A percentile compares a stretch with the other conserved stretches of the same genome.
Conservation (phyloP, 345 rosid genomes). For the Melaleuca alternifolia region DNA sequence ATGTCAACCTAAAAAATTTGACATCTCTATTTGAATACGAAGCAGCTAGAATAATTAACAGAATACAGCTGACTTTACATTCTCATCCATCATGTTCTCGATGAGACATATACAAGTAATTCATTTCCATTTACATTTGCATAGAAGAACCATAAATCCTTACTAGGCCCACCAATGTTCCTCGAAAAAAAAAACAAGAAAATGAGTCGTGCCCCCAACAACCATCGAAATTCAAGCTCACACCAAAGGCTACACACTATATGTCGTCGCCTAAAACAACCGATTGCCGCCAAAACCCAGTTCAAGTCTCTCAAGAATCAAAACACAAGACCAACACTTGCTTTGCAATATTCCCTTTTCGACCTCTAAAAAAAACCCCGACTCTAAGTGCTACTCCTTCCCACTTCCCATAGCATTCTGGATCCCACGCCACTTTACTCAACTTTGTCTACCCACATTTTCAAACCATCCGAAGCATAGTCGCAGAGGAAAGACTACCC, state of each 20-base stretch:
- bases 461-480: neutral
- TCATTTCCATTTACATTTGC: neutral
- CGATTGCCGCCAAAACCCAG: constrained; percentile 7
- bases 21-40: too few species aligned
- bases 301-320: neutral
- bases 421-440: neutral
- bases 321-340: neutral
- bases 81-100: neutral
- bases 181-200: neutral
- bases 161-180: neutral
- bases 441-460: neutral
- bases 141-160: neutral
- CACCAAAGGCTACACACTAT: neutral
- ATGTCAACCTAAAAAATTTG: too few species aligned
- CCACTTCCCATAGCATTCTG: neutral
- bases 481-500: neutral
- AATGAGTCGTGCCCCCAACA: neutral
- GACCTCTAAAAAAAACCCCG: neutral
- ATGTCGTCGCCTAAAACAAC: neutral
- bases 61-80: neutral
- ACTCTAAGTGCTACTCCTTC: neutral
- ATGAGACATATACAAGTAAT: neutral
- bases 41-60: neutral
- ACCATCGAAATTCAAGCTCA: neutral
- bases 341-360: neutral